Evolutionary conservation across 306 rosid species (phyloP).

Genomic region (Cicer cuneatum): DNA sequence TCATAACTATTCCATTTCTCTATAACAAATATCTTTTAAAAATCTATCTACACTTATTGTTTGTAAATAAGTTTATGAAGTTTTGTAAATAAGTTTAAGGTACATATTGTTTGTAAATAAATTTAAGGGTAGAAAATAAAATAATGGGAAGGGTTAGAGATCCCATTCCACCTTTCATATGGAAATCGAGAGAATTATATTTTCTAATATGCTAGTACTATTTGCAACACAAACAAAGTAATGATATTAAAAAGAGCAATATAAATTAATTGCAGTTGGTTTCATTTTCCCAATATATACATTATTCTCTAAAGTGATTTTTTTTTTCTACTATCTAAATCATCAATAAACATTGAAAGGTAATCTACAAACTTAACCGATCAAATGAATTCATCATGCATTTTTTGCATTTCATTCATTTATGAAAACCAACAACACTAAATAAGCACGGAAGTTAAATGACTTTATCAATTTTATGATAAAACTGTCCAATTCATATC

Average conservation of each 20-base stretch:
- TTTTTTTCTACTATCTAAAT: not conserved
- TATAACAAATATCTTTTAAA: no score
- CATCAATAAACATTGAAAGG: not conserved
- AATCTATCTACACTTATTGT: no score
- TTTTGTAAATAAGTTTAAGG: no score
- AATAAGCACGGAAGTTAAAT: not conserved
- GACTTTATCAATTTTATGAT: slow-evolving; percentile 1
- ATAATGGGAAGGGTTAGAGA: no score
- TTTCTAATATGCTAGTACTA: not conserved
- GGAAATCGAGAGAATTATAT: slow-evolving; percentile 22
- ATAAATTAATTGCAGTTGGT: slow-evolving; percentile 1
- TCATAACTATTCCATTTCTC: no score
- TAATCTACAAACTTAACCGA: slow-evolving; percentile 1
- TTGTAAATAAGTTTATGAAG: no score
- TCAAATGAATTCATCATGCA: not conserved
- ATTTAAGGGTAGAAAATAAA: no score
- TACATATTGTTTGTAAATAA: no score
- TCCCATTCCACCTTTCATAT: not conserved
- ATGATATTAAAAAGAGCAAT: not conserved
- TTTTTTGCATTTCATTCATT: slow-evolving; percentile 7
- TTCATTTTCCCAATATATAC: not conserved
- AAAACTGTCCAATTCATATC: slow-evolving; percentile 27
- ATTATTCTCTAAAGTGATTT: not conserved
- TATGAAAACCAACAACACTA: slow-evolving; percentile 15
- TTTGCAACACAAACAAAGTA: slow-evolving; percentile 19